Percentiles rank a stretch among this genome's conserved stretches.
Conservation (phyloP, 169 alveolate species). For the Eimeria maxima region DNA sequence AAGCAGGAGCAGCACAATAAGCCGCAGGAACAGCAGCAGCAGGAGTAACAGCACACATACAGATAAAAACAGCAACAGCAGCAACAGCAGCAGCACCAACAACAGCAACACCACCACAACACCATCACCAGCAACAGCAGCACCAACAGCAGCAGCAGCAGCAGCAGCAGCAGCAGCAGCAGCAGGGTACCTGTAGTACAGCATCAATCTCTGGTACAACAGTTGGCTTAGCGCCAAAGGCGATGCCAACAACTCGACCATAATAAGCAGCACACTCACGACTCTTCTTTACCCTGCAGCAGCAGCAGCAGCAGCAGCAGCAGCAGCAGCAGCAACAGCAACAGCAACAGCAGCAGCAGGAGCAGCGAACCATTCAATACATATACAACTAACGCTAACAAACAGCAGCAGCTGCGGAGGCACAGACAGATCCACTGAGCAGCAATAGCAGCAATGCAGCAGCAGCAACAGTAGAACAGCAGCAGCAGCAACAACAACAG, state of each 20-base stretch:
- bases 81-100: neutral
- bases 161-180: slow-evolving; percentile 18
- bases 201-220: slow-evolving; percentile 42
- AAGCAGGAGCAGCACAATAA: neutral
- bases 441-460: no score
- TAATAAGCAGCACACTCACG: slow-evolving; percentile 14
- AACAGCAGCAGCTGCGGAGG: neutral
- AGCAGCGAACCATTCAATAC: no score
- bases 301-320: slow-evolving; percentile 5
- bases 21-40: no score
- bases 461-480: neutral
- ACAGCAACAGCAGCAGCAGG: neutral
- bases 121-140: neutral
- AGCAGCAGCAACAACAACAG: neutral
- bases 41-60: no score
- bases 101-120: neutral
- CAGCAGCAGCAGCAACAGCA: slow-evolving; percentile 3
- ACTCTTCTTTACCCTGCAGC: slow-evolving; percentile 25
- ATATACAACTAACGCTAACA: neutral
- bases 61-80: no score
- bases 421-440: neutral
- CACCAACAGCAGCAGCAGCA: neutral
- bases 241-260: slow-evolving; percentile 40
- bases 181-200: neutral
- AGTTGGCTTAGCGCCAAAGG: slow-evolving; percentile 60